Percentiles rank a stretch among this genome's conserved stretches.
phyloP scores from a whole-genome alignment of 805 yeast species.

The Ogataea philodendri region DNA sequence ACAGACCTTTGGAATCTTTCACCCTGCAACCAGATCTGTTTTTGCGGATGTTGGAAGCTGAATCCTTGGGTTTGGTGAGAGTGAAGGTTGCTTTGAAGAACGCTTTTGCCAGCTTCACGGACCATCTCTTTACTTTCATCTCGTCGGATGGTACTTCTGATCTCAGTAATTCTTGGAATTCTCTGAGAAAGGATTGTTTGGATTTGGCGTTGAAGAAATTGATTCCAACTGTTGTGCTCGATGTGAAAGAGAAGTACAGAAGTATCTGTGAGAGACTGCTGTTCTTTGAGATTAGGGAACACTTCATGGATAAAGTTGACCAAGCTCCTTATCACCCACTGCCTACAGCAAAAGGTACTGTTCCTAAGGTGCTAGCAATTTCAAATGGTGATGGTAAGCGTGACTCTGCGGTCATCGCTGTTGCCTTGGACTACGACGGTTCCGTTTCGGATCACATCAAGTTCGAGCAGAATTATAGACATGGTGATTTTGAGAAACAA shows the following conservation, averaged over 20 bases:
- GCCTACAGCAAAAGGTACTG: conserved; percentile 73
- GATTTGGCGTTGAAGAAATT: conserved; percentile 65
- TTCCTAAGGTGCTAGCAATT: conserved; percentile 79
- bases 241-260: conserved; percentile 79
- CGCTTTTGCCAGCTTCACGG: conserved; percentile 41
- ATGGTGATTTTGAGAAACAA: conserved; percentile 60
- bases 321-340: conserved; percentile 92
- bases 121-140: conserved; percentile 52
- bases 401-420: conserved; percentile 84
- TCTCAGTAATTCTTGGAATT: conserved; percentile 77
- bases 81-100: conserved; percentile 58
- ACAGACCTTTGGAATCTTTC: conserved; percentile 75
- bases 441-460: conserved; percentile 73
- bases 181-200: conserved; percentile 64
- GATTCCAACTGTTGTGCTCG: conserved; percentile 63
- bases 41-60: conserved; percentile 90
- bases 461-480: conserved; percentile 71
- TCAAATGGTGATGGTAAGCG: conserved; percentile 85
- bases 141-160: conserved; percentile 79
- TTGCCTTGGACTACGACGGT: conserved; percentile 75
- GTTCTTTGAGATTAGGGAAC: conserved; percentile 64
- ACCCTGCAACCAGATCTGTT: conserved; percentile 74
- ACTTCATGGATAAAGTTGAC: conserved; percentile 69
- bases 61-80: conserved; percentile 66
- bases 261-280: conserved; percentile 72